Base-by-base conservation (phyloP, 176 grass and related monocot genomes). In the Neostapfia colusana region DNA sequence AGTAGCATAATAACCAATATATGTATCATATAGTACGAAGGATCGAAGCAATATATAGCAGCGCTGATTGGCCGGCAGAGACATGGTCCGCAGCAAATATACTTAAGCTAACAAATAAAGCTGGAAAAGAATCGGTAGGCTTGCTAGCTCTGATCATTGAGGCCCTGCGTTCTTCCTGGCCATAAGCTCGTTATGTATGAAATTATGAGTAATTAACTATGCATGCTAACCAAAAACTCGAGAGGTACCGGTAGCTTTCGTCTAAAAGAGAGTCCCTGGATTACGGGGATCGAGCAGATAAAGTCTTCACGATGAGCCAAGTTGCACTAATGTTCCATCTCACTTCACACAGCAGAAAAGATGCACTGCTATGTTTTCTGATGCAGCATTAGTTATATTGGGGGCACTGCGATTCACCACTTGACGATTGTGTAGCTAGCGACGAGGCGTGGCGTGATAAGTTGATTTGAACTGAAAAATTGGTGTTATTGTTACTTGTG, bases 281-380 rank as follows among this genome's bases (percentile, higher is more conserved):
- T 59, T 31, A 20, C 31, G 70, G 38, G 40, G 40, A n/a, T n/a
- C n/a, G n/a, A 45, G 73, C 73, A 76, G 40, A 76, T 76, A 76
- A 46, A 9, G 26, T 31, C 38, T 61, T 28, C 1, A 27, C 59
- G 8, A 28, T 28, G 18, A 43, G 16, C 39, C 38, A 61, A 31
- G 55, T 61, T 75, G 72, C 8, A 20, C 21, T 27, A 34, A 34
- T 70, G 67, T 70, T 20, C 17, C 48, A 20, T 51, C 48, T 18
- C 48, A 20, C 48, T 18, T 20, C 17, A 51, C 5, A 51, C 48
- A 20, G 17, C 3, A 21, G 21, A 21, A 54, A 54, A 54, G 18
- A 5, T 54, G 51, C 54, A 57, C 21, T 57, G 12, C 2, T 3
- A 57, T 57, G 54, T 57, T 55, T 55, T 38, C 69, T 55, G 69